Evolutionary conservation across 192 early-diverging fungal species (phyloP).

Genomic region (Coemansia reversa): DNA sequence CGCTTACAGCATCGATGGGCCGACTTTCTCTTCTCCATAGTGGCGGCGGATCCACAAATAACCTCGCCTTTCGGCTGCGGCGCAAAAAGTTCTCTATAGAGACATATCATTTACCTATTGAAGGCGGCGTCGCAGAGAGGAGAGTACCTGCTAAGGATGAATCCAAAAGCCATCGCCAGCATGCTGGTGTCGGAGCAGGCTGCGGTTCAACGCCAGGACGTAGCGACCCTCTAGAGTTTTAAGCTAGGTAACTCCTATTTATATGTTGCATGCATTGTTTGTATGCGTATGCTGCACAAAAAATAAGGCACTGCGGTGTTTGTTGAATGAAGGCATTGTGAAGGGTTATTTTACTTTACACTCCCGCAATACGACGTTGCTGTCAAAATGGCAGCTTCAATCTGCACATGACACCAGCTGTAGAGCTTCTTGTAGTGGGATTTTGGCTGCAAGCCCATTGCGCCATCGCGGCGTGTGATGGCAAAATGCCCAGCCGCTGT

Average conservation of each 20-base stretch:
- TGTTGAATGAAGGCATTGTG: no score
- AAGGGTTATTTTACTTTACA: no score
- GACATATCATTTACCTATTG: constrained; percentile 92
- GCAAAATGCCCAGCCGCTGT: neutral
- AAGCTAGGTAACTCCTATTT: neutral
- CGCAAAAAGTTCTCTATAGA: constrained; percentile 92
- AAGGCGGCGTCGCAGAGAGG: constrained; percentile 75
- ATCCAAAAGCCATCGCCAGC: constrained; percentile 5
- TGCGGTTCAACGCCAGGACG: constrained; percentile 51
- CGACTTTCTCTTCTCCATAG: constrained; percentile 64
- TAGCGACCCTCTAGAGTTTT: constrained; percentile 57
- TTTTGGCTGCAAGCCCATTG: neutral
- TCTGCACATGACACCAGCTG: no score
- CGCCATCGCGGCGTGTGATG: constrained; percentile 21
- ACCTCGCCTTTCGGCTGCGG: constrained; percentile 84
- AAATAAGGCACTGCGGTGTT: no score
- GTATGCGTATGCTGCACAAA: no score
- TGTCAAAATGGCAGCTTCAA: no score
- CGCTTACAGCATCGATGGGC: constrained; percentile 67
- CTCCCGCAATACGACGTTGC: no score
- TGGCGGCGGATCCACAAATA: constrained; percentile 60
- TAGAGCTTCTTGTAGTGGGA: no score
- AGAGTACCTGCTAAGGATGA: constrained; percentile 45
- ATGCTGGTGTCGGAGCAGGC: constrained; percentile 26
- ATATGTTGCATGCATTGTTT: no score